Evolutionary conservation across 495 filamentous ascomycete species (phyloP).

Genomic region (Opeltia flavorubescens): DNA sequence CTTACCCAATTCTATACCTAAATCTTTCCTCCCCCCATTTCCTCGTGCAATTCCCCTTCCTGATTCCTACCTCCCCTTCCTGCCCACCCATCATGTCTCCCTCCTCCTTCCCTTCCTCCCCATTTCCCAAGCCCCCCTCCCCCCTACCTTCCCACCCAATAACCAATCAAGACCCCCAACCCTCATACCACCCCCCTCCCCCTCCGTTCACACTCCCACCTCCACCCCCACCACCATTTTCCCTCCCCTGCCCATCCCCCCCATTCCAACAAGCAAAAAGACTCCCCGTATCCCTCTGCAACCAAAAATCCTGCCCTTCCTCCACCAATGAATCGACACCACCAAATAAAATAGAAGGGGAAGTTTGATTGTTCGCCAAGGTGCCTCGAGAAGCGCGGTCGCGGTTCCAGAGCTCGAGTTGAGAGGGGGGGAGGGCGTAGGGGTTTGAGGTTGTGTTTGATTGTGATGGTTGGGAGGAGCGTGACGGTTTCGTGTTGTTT

Average conservation of each 20-base stretch:
- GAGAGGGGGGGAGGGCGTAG: constrained; percentile 1
- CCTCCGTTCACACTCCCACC: background rate
- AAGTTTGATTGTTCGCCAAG: background rate
- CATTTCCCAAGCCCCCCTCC: background rate
- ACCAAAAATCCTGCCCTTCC: constrained; percentile 45
- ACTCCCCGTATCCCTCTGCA: constrained; percentile 27
- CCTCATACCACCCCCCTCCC: background rate
- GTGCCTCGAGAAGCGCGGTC: constrained; percentile 5
- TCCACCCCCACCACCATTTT: background rate
- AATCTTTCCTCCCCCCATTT: background rate
- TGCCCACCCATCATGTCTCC: constrained; percentile 17
- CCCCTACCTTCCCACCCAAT: background rate
- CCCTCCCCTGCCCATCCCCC: constrained; percentile 1
- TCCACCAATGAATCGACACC: constrained; percentile 33
- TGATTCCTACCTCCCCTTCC: background rate
- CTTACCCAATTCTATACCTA: background rate
- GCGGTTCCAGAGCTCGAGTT: constrained; percentile 10
- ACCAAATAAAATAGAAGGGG: constrained; percentile 24
- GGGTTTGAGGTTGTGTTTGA: no score
- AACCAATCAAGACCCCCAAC: background rate
- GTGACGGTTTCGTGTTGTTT: no score
- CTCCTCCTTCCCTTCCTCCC: constrained; percentile 44
- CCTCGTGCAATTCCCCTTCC: background rate
- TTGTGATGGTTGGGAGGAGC: no score
- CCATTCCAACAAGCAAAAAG: constrained; percentile 34